Evolutionary conservation across 768 basidiomycete species (phyloP), one percentile per base, ranked within the genome.

Genomic region (Sporobolomyces pararoseus): DNA sequence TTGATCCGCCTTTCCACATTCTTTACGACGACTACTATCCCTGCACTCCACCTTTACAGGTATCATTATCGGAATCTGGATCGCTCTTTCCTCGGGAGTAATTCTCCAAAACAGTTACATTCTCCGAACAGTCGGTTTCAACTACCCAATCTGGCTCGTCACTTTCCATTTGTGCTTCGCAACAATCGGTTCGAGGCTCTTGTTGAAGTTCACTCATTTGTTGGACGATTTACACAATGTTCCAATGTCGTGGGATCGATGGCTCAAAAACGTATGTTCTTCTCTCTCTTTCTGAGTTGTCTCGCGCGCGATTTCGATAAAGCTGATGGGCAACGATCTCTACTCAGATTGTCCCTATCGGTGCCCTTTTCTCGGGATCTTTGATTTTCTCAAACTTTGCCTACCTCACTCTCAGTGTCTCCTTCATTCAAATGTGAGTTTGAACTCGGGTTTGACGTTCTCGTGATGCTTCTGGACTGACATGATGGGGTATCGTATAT

Each of bases 91-190:
- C 73, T 91, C 91, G 31, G 79, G 86, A 12, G 94, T 97, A 78
- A 97, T 97, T 81, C 96, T 96, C 85, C 95, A 92, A 80, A 87
- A 87, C 78, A 80, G 90, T 75, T 91, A 90, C 83, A 89, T 89
- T 80, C 85, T 70, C 42, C 66, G 54, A 2, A 59, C 66, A 10
- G 51, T 60, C 50, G 27, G 42, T 69, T 96, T 96, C 83, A 85
- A 86, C 77, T 96, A 83, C 82, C 94, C 94, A 34, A 91, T 96
- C 73, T 95, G 94, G 80, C 84, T 92, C 53, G 91, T 93, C 64
- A 94, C 91, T 49, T 61, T 72, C 65, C 76, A 78, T 53, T 37
- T 75, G 31, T 58, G 71, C 46, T 76, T 72, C 65, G 77, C 74
- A 29, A 83, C 91, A 2, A 83, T 92, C 57, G 91, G 91, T n/a